phyloP scores from a whole-genome alignment of 441 rosid genomes.

The Erysimum cheiri region DNA sequence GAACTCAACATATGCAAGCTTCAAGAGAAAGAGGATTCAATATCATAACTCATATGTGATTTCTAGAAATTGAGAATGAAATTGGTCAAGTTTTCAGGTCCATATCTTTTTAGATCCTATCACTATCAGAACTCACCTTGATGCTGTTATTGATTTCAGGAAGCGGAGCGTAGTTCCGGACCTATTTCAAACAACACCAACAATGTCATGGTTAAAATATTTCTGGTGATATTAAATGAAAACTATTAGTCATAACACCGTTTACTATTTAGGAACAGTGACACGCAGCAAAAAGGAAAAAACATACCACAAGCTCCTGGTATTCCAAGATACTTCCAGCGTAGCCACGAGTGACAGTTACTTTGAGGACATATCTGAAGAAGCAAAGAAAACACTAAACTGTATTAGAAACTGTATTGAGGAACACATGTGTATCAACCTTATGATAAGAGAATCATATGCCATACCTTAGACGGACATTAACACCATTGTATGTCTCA shows the following conservation, averaged over 20 bases:
- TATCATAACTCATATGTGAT: slow-evolving; percentile 9
- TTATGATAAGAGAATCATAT: background rate
- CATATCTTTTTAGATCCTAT: slow-evolving; percentile 10
- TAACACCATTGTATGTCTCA: slow-evolving; percentile 91
- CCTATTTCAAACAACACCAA: slow-evolving; percentile 53
- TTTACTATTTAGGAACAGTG: background rate
- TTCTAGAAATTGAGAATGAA: background rate
- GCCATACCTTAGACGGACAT: slow-evolving; percentile 88
- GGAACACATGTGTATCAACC: slow-evolving; percentile 4
- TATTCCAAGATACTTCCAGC: slow-evolving; percentile 87
- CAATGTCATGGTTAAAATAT: slow-evolving; percentile 27
- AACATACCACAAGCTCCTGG: slow-evolving; percentile 86
- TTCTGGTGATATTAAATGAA: background rate
- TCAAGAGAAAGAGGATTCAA: background rate
- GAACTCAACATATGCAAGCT: background rate
- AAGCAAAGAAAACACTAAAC: background rate
- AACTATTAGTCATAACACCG: background rate
- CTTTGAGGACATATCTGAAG: slow-evolving; percentile 89
- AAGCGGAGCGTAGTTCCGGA: slow-evolving; percentile 75
- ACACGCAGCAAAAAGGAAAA: slow-evolving; percentile 20
- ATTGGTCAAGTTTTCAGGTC: background rate
- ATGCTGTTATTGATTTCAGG: slow-evolving; percentile 92
- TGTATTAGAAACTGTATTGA: background rate
- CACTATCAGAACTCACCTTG: slow-evolving; percentile 61
- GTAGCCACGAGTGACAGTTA: slow-evolving; percentile 86